A percentile compares a stretch with the other conserved stretches of the same genome.
Evolutionary conservation across 1,284 basidiomycete genomes (phyloP).

Genomic region (Neonothopanus nambi): DNA sequence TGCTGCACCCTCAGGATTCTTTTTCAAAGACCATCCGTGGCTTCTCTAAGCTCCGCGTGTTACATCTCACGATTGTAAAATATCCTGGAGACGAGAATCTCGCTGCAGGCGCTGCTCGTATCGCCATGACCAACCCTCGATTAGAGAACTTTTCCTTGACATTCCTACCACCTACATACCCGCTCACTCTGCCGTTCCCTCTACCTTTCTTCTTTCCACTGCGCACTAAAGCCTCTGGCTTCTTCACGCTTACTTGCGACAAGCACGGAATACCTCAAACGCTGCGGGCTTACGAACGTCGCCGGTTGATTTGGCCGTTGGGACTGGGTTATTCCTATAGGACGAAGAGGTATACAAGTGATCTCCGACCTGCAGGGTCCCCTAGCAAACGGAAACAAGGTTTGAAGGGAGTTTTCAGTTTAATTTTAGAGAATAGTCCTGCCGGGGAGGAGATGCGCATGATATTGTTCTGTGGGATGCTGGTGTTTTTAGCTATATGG

Average conservation of each 20-base stretch:
- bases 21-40: constrained; percentile 56
- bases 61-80: constrained; percentile 62
- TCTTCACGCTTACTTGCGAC: constrained; percentile 54
- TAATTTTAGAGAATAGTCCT: constrained; percentile 56
- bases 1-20: constrained; percentile 36
- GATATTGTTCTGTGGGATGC: constrained; percentile 52
- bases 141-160: constrained; percentile 62
- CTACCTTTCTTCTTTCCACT: constrained; percentile 36
- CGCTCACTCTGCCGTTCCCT: constrained; percentile 40
- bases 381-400: constrained; percentile 35
- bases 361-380: constrained; percentile 49
- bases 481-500: constrained; percentile 60
- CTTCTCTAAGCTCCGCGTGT: constrained; percentile 59
- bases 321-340: constrained; percentile 37
- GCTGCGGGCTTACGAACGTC: constrained; percentile 37
- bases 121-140: constrained; percentile 65
- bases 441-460: constrained; percentile 72
- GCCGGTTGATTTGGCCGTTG: constrained; percentile 41
- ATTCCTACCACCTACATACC: constrained; percentile 52
- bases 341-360: constrained; percentile 40
- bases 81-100: constrained; percentile 65
- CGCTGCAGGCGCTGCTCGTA: constrained; percentile 53
- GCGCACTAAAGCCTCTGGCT: constrained; percentile 42
- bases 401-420: constrained; percentile 34
- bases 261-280: constrained; percentile 45